These are phyloP conservation scores for Pachyrhizus erosus DNA, from an alignment of 306 rosid species.

Conservation along the genomic window DNA sequence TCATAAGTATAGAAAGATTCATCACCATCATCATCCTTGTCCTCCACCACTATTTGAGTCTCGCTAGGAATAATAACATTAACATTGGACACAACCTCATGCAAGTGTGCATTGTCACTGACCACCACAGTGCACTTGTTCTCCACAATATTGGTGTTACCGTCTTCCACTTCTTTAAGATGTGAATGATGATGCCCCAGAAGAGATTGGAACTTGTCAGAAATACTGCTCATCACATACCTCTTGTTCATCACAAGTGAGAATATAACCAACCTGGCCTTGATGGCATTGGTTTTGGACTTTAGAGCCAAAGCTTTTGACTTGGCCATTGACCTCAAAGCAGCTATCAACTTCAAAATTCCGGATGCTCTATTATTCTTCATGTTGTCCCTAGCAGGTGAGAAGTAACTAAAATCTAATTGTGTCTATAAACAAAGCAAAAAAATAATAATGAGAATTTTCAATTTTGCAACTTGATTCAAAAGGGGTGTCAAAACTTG, in stretches of 20 bases:
- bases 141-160: neutral
- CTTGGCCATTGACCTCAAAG: constrained; percentile 53
- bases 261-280: constrained; percentile 54
- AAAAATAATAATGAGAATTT: neutral
- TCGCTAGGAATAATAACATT: neutral
- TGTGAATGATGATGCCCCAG: constrained; percentile 33
- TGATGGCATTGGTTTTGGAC: constrained; percentile 57
- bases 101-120: constrained; percentile 15
- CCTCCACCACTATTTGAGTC: constrained; percentile 16
- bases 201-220: constrained; percentile 55
- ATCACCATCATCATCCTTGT: neutral
- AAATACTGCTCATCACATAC: constrained; percentile 52
- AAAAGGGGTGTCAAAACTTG: neutral
- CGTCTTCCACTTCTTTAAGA: constrained; percentile 22
- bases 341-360: constrained; percentile 46
- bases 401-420: neutral
- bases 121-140: neutral
- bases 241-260: constrained; percentile 55
- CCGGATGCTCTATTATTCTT: constrained; percentile 36
- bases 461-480: neutral
- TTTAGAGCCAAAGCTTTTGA: constrained; percentile 51
- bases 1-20: constrained; percentile 22
- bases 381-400: neutral
- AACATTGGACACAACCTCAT: neutral
- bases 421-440: neutral